Conservation (phyloP, 2,329 filamentous ascomycete species). For the Fusarium sp. region DNA sequence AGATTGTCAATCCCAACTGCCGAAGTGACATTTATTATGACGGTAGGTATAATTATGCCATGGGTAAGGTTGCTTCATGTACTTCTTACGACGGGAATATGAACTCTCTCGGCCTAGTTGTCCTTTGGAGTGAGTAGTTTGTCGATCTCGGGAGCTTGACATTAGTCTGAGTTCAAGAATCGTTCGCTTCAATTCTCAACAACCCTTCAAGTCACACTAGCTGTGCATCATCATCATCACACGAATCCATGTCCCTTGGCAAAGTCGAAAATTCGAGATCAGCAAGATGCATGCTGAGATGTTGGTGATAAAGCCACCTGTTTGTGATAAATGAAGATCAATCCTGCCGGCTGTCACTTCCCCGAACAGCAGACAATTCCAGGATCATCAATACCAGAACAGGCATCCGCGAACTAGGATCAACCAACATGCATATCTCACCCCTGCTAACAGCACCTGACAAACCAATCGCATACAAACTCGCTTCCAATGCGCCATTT, state of each 20-base stretch:
- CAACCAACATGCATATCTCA: neutral
- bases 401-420: neutral
- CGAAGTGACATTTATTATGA: neutral
- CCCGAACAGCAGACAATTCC: neutral
- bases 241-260: neutral
- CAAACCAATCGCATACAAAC: neutral
- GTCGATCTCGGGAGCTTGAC: neutral
- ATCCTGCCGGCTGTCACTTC: neutral
- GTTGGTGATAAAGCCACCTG: neutral
- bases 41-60: neutral
- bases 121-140: neutral
- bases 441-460: neutral
- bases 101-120: neutral
- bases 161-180: neutral
- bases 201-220: neutral
- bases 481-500: conserved; percentile 4
- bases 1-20: neutral
- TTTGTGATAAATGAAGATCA: neutral
- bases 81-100: neutral
- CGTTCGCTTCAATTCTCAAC: neutral
- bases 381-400: neutral
- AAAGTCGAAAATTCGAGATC: too few species aligned
- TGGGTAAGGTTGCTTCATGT: neutral
- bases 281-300: neutral
- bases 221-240: neutral